Base-by-base conservation (phyloP, 257 asterid genomes). In the Scutellaria minor region DNA sequence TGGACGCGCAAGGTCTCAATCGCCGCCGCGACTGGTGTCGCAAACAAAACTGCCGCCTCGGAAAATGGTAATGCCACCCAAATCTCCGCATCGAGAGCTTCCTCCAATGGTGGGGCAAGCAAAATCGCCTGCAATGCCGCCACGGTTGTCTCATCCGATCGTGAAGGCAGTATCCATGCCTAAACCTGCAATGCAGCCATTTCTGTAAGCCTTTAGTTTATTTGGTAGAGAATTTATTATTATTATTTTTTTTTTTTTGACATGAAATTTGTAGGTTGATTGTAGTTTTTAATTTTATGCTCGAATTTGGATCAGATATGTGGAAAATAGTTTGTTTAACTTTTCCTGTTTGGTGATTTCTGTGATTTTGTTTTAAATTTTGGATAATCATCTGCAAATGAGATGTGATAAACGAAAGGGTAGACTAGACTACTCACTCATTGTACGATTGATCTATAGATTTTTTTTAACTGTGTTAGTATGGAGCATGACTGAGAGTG, bases 31-130 rank as follows among this genome's bases (percentile, higher is more conserved):
- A 15, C 6, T 51, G 75, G 61, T 53, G 71, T 56, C 77, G 72
- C 84, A 78, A 55, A 79, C 78, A 9, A 83, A 76, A 68, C 31
- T 74, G 52, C 84, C 77, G 64, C 79, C 81, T 7, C 71, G 71
- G 66, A 75, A 75, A 71, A 64, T 77, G 75, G 83, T 79, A 44
- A 77, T 73, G 79, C 82, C 79, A 15, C 84, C 76, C 45, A 79
- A 47, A 58, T 79, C 83, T 35, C 85, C 82, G 55, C 78, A 71
- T 13, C 77, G 51, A 0, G 82, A 83, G 12, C 57, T 73, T 41
- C 70, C 80, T 61, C 78, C 11, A 6, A 46, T 45, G 66, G 77
- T 53, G 62, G 66, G 52, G 62, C 72, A 56, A 64, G 39, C 67
- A 22, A 80, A 75, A 72, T 83, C 80, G 50, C 74, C 78, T 6